Evolutionary conservation across 345 rosid species (phyloP).

Genomic region (Syzygium aqueum): DNA sequence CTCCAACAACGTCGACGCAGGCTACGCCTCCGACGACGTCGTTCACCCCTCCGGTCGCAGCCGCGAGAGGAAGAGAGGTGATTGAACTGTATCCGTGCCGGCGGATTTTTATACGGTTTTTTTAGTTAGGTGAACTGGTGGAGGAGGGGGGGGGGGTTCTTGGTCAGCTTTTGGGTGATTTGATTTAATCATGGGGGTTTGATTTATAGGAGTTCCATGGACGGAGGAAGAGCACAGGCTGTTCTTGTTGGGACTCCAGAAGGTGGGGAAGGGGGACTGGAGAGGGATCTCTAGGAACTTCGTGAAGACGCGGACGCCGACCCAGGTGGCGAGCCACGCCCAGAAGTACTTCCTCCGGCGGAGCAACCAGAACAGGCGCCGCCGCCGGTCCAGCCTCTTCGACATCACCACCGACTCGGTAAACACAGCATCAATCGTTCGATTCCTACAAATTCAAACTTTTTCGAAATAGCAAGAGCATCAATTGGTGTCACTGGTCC

Average conservation of each 20-base stretch:
- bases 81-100: not conserved
- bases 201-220: slow-evolving; percentile 72
- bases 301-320: slow-evolving; percentile 80
- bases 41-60: slow-evolving; percentile 37
- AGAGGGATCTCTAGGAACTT: slow-evolving; percentile 85
- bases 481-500: not conserved
- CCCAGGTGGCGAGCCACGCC: slow-evolving; percentile 98
- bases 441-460: not conserved
- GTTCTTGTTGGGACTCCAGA: slow-evolving; percentile 77
- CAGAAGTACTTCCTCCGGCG: slow-evolving; percentile 91
- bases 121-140: not conserved
- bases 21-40: slow-evolving; percentile 63
- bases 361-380: slow-evolving; percentile 74
- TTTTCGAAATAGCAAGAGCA: not conserved
- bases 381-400: slow-evolving; percentile 85
- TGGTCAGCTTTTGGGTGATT: not conserved
- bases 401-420: slow-evolving; percentile 89
- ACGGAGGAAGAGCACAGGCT: slow-evolving; percentile 95
- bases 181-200: not conserved
- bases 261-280: slow-evolving; percentile 94
- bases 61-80: slow-evolving; percentile 89
- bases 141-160: not conserved
- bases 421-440: not conserved
- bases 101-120: not conserved
- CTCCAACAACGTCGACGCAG: slow-evolving; percentile 2